Conservation (phyloP, 768 basidiomycete genomes). For the Tephrocybe sp. region DNA sequence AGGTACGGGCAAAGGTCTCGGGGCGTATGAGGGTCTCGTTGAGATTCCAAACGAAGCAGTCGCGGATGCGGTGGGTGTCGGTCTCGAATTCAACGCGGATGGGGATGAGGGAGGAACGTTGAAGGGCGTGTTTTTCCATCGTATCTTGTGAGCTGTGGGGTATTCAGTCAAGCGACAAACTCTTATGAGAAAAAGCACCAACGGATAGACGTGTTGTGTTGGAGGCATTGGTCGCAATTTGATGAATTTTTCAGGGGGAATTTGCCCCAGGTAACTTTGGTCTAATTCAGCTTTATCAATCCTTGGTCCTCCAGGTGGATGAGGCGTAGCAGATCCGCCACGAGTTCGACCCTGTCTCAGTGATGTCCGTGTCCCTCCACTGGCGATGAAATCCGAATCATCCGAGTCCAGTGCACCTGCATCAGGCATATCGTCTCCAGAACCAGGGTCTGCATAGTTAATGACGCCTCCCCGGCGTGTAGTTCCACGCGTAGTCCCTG, state of each 20-base stretch:
- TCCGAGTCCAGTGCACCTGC: constrained; percentile 82
- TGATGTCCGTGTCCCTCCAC: constrained; percentile 58
- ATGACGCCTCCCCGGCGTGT: constrained; percentile 68
- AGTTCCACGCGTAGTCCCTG: constrained; percentile 38
- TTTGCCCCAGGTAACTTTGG: constrained; percentile 86
- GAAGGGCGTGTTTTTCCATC: constrained; percentile 61
- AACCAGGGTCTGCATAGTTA: constrained; percentile 87
- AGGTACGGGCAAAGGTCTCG: constrained; percentile 79
- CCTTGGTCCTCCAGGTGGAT: constrained; percentile 31
- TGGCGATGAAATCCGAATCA: constrained; percentile 79
- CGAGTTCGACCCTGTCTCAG: constrained; percentile 46
- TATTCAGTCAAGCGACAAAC: not conserved
- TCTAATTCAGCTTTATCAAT: constrained; percentile 66
- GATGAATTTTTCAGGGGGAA: constrained; percentile 81
- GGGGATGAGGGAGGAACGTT: constrained; percentile 66
- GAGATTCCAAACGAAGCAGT: constrained; percentile 95
- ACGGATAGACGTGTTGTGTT: constrained; percentile 77
- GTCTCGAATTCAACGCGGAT: constrained; percentile 96
- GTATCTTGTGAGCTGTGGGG: constrained; percentile 57
- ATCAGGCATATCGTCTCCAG: constrained; percentile 79
- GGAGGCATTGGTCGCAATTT: constrained; percentile 53
- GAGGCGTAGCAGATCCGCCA: constrained; percentile 39
- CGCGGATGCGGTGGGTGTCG: constrained; percentile 87
- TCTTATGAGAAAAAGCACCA: constrained; percentile 32
- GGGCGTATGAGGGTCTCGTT: constrained; percentile 87